Evolutionary conservation across 148 eudicot species (phyloP), one percentile per base, ranked within the genome.

Genomic region (Gaultheria prostrata): DNA sequence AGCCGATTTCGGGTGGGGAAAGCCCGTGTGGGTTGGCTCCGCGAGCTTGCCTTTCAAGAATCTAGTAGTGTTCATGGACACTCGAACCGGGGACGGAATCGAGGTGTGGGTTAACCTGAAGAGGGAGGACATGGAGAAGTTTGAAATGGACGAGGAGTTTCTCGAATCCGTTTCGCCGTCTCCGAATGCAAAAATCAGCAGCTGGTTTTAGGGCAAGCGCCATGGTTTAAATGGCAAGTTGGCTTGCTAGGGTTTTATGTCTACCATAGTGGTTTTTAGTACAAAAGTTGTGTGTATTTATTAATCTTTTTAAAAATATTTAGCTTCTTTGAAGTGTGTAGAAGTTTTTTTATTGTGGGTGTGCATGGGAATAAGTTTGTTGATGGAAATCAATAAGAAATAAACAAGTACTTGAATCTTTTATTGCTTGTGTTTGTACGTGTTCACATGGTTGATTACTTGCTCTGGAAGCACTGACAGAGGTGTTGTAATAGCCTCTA

Each of bases 1-100:
- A 70, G 85, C 88, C 20, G 88, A 88, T 81, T 88, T 88, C 18
- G 90, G 90, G 3, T 88, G 90, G 90, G 88, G 88, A 1, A 84
- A 84, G 45, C 90, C 88, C 15, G 71, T 78, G 8, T 86, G 90
- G 88, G 83, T 84, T 1, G 71, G 71, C 1, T 72, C 83, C 6
- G 83, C 81, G 6, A 86, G 83, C 39, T 3, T 83, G 39, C 13
- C 83, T 0, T 65, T 46, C 50, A 81, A 81, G 79, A 74, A 79
- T 24, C 71, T 83, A 28, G 75, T 83, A 1, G 15, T 72, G 4
- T 71, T 88, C 57, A 24, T 81, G 83, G 83, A 81, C 76, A 69
- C 83, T 0, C n/a, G 1, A 0, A 14, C 30, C 9, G 83, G 76
- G 21, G 59, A 81, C 51, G 83, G 83, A 6, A 69, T 81, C 21